Evolutionary conservation across 1,284 basidiomycete species (phyloP), one percentile per base, ranked within the genome.

Genomic region (Marasmius oreades): DNA sequence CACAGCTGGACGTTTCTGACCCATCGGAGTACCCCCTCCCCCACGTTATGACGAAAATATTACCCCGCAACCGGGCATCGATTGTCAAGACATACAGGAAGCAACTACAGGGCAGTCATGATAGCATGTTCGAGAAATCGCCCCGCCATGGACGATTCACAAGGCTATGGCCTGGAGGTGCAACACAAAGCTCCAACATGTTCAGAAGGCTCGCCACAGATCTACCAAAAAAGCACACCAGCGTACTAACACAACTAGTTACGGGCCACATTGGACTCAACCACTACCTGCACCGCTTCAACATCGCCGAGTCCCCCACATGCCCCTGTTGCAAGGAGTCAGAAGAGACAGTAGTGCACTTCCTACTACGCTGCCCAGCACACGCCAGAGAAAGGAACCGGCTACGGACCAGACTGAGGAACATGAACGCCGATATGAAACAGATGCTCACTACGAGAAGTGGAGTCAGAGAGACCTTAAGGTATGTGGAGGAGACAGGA

Each of bases 201-300:
- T 62, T 57, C 55, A 23, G 43, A 1, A 44, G 50, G 8, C 18
- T 59, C 39, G 42, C 52, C 11, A 36, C n/a, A 18, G 31, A 18
- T 1, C 31, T 60, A 3, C 51, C 63, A 1, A 50, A 58, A 16
- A 33, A 23, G 16, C 57, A 55, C 2, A 60, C 60, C 26, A 60
- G 59, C 24, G 37, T 67, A 1, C 47, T 67, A 1, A 36, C 56
- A 4, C 65, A 67, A 34, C 61, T 67, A 10, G 48, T 61, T 3
- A 63, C 62, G 5, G 60, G 61, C 10, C 64, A 66, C 50, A 51
- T 61, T 24, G 52, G 61, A 1, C 61, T 66, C 5, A 60, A 60
- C 23, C 53, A 58, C n/a, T 54, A 65, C 56, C 55, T 66, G 3
- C 54, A 62, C 55, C 50, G 56, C 5, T 64, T 67, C 28, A n/a